Conservation (phyloP, 345 rosid genomes). For the Cardamine chenopodiifolia region DNA sequence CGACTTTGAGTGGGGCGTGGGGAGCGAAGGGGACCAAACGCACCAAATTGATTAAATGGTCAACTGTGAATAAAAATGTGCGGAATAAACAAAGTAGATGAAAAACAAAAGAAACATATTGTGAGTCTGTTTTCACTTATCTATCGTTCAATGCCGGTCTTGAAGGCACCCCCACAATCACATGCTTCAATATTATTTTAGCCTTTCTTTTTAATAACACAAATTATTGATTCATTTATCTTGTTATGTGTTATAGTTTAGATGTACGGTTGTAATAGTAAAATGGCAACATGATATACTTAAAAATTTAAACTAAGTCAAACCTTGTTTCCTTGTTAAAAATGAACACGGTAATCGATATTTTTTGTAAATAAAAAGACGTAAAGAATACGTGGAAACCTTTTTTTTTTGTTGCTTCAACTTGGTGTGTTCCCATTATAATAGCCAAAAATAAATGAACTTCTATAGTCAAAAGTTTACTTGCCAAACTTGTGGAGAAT, state of each 20-base stretch:
- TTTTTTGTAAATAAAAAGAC: not conserved
- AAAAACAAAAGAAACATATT: not conserved
- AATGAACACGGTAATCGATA: conserved; percentile 15
- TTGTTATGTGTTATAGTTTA: conserved; percentile 20
- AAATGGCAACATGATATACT: not conserved
- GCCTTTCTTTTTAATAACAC: not conserved
- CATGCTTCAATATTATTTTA: conserved; percentile 31
- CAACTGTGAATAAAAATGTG: not conserved
- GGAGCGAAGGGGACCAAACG: not conserved
- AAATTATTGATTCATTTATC: conserved; percentile 13
- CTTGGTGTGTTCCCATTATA: not conserved
- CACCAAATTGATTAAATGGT: not conserved
- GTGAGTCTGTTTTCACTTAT: no score
- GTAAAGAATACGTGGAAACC: not conserved
- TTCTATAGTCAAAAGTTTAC: not conserved
- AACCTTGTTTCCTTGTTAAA: conserved; percentile 37
- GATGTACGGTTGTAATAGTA: conserved; percentile 13
- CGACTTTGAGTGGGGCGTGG: not conserved
- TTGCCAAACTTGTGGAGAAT: conserved; percentile 22
- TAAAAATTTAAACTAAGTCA: conserved; percentile 26
- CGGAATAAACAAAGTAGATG: not conserved
- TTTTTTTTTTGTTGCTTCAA: not conserved
- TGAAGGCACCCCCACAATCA: not conserved
- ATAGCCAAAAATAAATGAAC: not conserved
- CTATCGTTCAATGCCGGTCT: no score